These are phyloP conservation scores for Hypericum androsaemum DNA, from an alignment of 345 rosid species.

Conservation along the genomic window DNA sequence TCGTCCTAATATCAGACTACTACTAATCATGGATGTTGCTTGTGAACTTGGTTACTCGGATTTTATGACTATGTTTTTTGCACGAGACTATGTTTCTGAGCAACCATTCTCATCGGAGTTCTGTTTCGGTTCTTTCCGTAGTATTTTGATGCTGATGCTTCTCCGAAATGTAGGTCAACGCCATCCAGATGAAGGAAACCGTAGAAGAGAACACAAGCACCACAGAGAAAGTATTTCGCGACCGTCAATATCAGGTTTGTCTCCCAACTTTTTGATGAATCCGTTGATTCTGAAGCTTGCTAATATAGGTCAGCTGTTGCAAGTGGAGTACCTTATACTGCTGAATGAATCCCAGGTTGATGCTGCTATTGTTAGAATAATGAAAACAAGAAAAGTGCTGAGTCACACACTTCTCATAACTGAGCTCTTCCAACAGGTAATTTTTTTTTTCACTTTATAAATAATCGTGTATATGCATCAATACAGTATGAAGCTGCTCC, in stretches of 20 bases:
- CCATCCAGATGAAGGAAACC: conserved; percentile 99
- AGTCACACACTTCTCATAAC: conserved; percentile 98
- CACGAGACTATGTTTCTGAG: no score
- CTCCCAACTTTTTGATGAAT: neutral
- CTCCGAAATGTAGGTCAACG: conserved; percentile 66
- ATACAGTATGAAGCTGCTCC: no score
- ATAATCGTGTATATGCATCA: no score
- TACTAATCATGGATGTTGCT: no score
- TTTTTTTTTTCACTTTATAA: neutral
- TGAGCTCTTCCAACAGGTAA: conserved; percentile 99
- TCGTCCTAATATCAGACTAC: no score
- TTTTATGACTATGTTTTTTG: no score
- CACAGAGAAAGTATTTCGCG: conserved; percentile 95
- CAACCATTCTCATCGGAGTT: no score
- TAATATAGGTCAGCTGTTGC: no score
- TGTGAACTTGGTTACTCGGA: no score
- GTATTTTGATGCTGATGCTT: neutral
- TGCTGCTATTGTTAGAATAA: conserved; percentile 96
- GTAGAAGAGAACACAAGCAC: conserved; percentile 98
- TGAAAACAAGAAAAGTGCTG: conserved; percentile 95
- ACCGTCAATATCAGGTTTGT: conserved; percentile 93
- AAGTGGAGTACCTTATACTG: neutral
- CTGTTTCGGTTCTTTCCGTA: no score
- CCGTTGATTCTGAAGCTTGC: conserved; percentile 2
- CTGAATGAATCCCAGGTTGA: conserved; percentile 46